phyloP scores from a whole-genome alignment of 2,329 filamentous ascomycete species.

The Chaetomium olivaceum region DNA sequence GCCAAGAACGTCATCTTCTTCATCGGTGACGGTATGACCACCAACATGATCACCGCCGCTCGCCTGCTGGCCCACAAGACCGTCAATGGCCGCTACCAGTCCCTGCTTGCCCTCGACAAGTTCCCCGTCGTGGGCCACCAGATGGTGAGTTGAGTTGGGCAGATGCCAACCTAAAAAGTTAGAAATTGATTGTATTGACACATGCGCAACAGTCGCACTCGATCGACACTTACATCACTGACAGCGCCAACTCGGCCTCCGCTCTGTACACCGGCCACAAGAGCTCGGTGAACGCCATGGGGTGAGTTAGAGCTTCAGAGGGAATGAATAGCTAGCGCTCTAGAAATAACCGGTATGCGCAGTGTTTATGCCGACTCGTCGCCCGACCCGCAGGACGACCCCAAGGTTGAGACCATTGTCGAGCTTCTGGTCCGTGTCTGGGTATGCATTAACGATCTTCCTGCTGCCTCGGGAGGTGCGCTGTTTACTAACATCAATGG shows the following conservation, averaged over 20 bases:
- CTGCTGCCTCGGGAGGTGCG: neutral
- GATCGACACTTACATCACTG: slow-evolving; percentile 81
- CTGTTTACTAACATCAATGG: neutral
- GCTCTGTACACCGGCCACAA: slow-evolving; percentile 84
- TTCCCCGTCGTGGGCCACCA: slow-evolving; percentile 86
- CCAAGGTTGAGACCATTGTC: slow-evolving; percentile 81
- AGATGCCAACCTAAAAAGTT: neutral
- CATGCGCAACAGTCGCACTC: slow-evolving; percentile 64
- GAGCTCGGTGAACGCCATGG: slow-evolving; percentile 78
- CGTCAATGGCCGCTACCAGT: slow-evolving; percentile 82
- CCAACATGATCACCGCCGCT: slow-evolving; percentile 78
- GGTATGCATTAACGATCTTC: slow-evolving; percentile 46
- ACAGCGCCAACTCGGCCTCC: slow-evolving; percentile 81
- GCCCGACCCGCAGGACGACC: slow-evolving; percentile 72
- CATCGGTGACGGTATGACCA: slow-evolving; percentile 71
- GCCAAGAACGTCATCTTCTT: slow-evolving; percentile 86
- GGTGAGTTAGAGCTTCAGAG: slow-evolving; percentile 43
- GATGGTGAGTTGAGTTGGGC: slow-evolving; percentile 59
- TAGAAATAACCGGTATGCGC: slow-evolving; percentile 24
- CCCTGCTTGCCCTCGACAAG: slow-evolving; percentile 72
- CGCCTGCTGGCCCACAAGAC: slow-evolving; percentile 79
- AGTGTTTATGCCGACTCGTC: slow-evolving; percentile 76
- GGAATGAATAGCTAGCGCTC: neutral
- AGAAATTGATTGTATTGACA: neutral
- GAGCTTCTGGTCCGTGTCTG: slow-evolving; percentile 73